Evolutionary conservation across 805 yeast genomes (phyloP).

Genomic region (Saturnispora quitensis): DNA sequence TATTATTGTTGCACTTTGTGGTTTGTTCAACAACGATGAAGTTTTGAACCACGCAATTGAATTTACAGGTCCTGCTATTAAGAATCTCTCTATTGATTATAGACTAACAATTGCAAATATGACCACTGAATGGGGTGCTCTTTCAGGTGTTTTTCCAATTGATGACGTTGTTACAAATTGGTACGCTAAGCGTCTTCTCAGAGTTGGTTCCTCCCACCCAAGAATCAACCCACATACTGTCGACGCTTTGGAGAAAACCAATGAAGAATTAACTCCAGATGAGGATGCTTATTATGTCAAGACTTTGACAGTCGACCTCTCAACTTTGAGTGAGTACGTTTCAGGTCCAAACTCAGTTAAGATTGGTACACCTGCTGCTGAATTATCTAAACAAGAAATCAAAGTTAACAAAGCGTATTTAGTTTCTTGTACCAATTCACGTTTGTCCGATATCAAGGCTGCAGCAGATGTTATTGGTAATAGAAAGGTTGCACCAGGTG

Average conservation of each 20-base stretch:
- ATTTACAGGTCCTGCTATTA: constrained; percentile 76
- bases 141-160: constrained; percentile 95
- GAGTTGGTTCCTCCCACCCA: constrained; percentile 52
- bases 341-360: constrained; percentile 98
- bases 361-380: constrained; percentile 69
- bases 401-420: constrained; percentile 88
- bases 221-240: constrained; percentile 63
- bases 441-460: constrained; percentile 85
- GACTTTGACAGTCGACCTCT: constrained; percentile 70
- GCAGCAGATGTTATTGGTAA: constrained; percentile 87
- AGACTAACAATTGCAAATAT: constrained; percentile 90
- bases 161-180: constrained; percentile 70
- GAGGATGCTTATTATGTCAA: constrained; percentile 81
- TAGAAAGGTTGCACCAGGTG: constrained; percentile 76
- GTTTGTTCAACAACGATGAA: constrained; percentile 84
- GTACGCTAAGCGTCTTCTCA: constrained; percentile 54
- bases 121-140: constrained; percentile 99
- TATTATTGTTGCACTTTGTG: constrained; percentile 93
- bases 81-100: constrained; percentile 64
- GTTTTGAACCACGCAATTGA: constrained; percentile 91
- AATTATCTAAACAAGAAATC: constrained; percentile 63
- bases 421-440: constrained; percentile 96
- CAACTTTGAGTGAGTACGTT: constrained; percentile 75
- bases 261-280: constrained; percentile 47
- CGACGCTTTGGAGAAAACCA: constrained; percentile 30